A percentile compares a stretch with the other conserved stretches of the same genome.
Conservation (phyloP, 2,329 filamentous ascomycete species). For the Zasmidium angulare region DNA sequence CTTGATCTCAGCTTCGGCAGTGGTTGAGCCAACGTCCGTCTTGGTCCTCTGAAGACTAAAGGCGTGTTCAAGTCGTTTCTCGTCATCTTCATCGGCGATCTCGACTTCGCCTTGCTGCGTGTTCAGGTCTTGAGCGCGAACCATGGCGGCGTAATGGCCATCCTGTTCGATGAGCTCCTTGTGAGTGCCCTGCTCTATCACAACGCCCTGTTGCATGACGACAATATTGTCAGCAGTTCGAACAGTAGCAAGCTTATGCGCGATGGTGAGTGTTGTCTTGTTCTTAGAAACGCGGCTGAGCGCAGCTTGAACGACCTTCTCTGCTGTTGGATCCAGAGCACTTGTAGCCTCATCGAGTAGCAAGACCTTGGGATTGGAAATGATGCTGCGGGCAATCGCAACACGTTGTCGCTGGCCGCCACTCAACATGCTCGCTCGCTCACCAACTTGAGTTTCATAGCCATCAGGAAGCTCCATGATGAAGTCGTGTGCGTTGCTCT, state of each 20-base stretch:
- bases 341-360: constrained; percentile 40
- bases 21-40: constrained; percentile 29
- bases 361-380: constrained; percentile 36
- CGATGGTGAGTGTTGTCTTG: constrained; percentile 42
- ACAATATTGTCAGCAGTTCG: constrained; percentile 47
- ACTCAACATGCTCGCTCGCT: constrained; percentile 34
- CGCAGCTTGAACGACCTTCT: constrained; percentile 36
- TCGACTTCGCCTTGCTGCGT: constrained; percentile 21
- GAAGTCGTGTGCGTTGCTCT: constrained; percentile 39
- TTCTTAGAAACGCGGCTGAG: constrained; percentile 33
- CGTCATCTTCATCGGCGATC: constrained; percentile 30
- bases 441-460: constrained; percentile 37
- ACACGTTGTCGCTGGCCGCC: constrained; percentile 39
- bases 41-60: constrained; percentile 26
- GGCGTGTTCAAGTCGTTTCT: constrained; percentile 31
- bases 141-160: constrained; percentile 44
- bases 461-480: constrained; percentile 36
- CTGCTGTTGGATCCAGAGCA: constrained; percentile 37
- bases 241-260: constrained; percentile 47
- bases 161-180: constrained; percentile 38
- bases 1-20: constrained; percentile 34
- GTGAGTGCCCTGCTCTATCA: constrained; percentile 48
- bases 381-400: constrained; percentile 39
- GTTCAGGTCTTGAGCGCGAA: constrained; percentile 50
- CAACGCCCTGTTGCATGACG: constrained; percentile 44